Evolutionary conservation across 345 rosid genomes (phyloP), one percentile per base, ranked within the genome.

Genomic region (Trapa bicornis): DNA sequence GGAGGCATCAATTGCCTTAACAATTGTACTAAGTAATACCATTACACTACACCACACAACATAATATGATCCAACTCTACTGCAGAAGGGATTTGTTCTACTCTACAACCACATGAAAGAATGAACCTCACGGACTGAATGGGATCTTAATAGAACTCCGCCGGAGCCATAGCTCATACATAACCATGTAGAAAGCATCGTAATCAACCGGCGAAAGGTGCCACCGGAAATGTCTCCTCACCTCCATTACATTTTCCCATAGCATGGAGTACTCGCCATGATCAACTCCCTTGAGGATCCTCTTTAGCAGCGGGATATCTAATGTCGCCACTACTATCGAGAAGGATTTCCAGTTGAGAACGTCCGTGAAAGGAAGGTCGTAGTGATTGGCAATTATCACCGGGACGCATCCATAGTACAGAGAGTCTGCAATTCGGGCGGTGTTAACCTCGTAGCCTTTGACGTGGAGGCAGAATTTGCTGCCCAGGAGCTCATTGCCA

Each of bases 371-470:
- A 8, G 86, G 86, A 62, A 82, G 83, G 57, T 85, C 85, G 36
- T 85, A 85, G 71, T 85, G 79, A 75, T 85, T 85, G 52, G 86
- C 89, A 29, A 85, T 74, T 74, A 85, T 75, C 35, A 78, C 81
- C 1, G 86, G 86, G 50, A 84, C 75, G 43, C 88, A 82, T 3
- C 86, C 88, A 47, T 80, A 78, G 65, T 78, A 78, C 47, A 84
- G 72, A 0, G 86, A 77, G 69, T 84, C 88, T 13, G 81, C 79
- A 62, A 83, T 78, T 9, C 87, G 81, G 43, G 90, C 90, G 17
- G 86, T 83, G 70, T 85, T 83, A 17, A 83, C 85, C 80, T 85
- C 87, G 60, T 81, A 85, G 53, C 90, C 90, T 79, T 85, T 83
- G 75, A 83, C 84, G 54, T 85, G 87, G 75, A 83, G 82, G 70